phyloP scores from a whole-genome alignment of 805 yeast genomes.

The Wickerhamiella bombiphila region DNA sequence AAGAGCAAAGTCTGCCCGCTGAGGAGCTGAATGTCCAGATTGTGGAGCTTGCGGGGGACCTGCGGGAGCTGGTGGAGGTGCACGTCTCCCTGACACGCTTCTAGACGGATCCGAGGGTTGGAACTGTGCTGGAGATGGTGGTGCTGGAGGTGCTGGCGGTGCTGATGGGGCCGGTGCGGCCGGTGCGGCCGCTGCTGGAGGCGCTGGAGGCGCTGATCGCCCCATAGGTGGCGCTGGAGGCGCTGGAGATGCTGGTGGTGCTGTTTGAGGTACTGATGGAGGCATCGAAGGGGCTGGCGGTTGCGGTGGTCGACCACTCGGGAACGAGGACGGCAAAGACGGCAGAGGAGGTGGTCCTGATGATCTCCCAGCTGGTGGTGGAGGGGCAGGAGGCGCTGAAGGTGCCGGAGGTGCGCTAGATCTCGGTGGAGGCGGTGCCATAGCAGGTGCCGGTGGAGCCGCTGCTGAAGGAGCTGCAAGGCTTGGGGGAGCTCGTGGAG shows the following conservation, averaged over 20 bases:
- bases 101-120: constrained; percentile 13
- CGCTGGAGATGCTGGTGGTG: constrained; percentile 17
- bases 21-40: constrained; percentile 15
- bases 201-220: constrained; percentile 14
- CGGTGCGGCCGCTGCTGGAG: constrained; percentile 15
- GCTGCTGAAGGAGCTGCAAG: neutral
- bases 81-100: constrained; percentile 10
- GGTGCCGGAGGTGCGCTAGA: constrained; percentile 9
- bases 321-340: neutral
- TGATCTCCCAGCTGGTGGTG: constrained; percentile 9
- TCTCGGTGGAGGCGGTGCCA: constrained; percentile 2
- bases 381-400: constrained; percentile 12
- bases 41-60: constrained; percentile 13
- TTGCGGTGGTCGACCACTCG: constrained; percentile 5
- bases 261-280: constrained; percentile 19
- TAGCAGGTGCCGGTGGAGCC: constrained; percentile 1
- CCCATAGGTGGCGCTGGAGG: constrained; percentile 17
- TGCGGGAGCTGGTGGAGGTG: constrained; percentile 12
- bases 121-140: constrained; percentile 6
- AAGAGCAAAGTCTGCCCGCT: constrained; percentile 9
- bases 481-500: neutral
- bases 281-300: constrained; percentile 8
- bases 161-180: constrained; percentile 4
- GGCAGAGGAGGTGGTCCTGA: neutral
- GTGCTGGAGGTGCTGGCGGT: constrained; percentile 10